Conservation (phyloP, 2,329 filamentous ascomycete species). For the Alternaria rosae region DNA sequence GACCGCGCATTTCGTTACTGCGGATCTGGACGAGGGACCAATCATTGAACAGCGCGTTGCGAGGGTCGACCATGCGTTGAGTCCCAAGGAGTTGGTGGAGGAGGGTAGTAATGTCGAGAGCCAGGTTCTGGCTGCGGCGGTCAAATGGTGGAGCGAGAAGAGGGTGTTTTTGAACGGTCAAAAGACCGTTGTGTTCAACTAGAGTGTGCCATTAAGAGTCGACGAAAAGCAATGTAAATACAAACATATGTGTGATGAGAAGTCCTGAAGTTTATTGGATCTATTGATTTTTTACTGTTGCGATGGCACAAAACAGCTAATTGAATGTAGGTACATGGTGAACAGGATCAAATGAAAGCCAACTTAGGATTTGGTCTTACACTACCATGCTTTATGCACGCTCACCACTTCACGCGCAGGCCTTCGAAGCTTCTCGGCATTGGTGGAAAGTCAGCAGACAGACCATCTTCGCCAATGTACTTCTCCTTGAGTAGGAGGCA, state of each 20-base stretch:
- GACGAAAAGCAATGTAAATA: background rate
- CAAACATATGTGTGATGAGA: background rate
- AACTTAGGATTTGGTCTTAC: background rate
- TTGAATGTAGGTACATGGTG: no score
- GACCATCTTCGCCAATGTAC: conserved; percentile 14
- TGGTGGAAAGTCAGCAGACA: conserved; percentile 16
- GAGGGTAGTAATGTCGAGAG: conserved; percentile 86
- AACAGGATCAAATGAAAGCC: background rate
- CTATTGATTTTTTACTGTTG: no score
- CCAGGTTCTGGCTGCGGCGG: conserved; percentile 79
- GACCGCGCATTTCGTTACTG: conserved; percentile 85
- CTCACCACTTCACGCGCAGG: background rate
- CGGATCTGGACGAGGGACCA: conserved; percentile 83
- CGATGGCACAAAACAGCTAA: no score
- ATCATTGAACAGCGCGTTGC: conserved; percentile 87
- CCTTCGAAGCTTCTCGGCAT: conserved; percentile 7
- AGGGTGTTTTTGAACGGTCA: conserved; percentile 78
- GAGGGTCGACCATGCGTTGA: conserved; percentile 78
- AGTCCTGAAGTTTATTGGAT: background rate
- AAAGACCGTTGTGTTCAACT: conserved; percentile 81
- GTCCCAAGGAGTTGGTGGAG: conserved; percentile 76
- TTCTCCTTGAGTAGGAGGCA: conserved; percentile 13
- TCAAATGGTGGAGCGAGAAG: conserved; percentile 84
- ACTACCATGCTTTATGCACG: background rate
- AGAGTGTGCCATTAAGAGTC: background rate